Evolutionary conservation across 352 stramenopile species (phyloP).

Genomic region (Thraustochytrium sp.): DNA sequence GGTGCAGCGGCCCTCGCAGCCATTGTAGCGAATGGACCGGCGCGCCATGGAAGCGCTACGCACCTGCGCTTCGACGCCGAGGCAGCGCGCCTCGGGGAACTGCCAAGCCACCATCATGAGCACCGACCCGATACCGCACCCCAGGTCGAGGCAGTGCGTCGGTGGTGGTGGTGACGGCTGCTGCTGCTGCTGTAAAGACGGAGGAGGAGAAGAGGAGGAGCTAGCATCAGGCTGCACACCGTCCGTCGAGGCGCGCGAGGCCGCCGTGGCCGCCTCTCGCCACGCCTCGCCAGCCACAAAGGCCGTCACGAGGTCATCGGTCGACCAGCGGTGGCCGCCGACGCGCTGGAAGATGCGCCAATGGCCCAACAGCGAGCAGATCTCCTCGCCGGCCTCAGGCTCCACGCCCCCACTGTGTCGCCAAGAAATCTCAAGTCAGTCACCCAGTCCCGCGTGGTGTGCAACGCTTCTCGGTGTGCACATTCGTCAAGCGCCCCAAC

Average conservation of each 20-base stretch:
- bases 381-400: conserved; percentile 21
- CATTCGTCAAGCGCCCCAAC: not conserved
- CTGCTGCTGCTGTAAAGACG: no score
- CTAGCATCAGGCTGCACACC: no score
- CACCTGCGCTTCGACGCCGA: conserved; percentile 52
- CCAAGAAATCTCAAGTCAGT: not conserved
- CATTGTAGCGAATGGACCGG: conserved; percentile 49
- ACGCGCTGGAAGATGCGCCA: conserved; percentile 63
- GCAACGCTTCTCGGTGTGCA: not conserved
- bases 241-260: not conserved
- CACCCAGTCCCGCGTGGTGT: not conserved
- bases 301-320: conserved; percentile 63
- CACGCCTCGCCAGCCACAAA: conserved; percentile 52
- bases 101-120: conserved; percentile 60
- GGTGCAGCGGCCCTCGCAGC: not conserved
- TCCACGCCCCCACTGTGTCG: conserved; percentile 13
- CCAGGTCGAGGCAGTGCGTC: conserved; percentile 54
- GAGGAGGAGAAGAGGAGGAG: no score
- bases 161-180: no score
- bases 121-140: conserved; percentile 60
- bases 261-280: not conserved
- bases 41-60: conserved; percentile 44
- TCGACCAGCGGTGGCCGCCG: conserved; percentile 62
- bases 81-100: conserved; percentile 1
- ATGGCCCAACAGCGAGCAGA: conserved; percentile 53